These are phyloP conservation scores for sweet orange (Citrus sinensis) DNA, from an alignment of 345 rosid genomes.

Conservation along the genomic window DNA sequence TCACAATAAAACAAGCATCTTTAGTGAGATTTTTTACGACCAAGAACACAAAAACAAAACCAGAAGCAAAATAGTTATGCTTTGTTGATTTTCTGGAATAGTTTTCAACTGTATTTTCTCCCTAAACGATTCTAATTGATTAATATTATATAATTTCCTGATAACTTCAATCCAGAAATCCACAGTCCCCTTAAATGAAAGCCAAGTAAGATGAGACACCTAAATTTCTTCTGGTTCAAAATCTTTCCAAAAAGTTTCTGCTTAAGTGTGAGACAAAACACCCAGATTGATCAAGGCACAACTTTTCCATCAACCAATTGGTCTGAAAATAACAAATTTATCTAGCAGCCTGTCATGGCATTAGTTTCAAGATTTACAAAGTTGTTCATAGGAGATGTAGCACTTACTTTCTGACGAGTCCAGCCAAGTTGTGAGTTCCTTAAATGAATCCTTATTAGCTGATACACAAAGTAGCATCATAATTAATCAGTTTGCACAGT, in stretches of 20 bases:
- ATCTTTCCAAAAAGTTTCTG: slow-evolving; percentile 9
- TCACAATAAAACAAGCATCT: not conserved
- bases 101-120: not conserved
- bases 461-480: slow-evolving; percentile 10
- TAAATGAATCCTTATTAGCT: slow-evolving; percentile 45
- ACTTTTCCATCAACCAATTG: slow-evolving; percentile 16
- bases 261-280: slow-evolving; percentile 17
- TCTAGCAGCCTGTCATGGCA: slow-evolving; percentile 13
- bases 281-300: slow-evolving; percentile 16
- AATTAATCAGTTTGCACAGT: slow-evolving; percentile 1
- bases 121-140: not conserved
- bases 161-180: slow-evolving; percentile 6
- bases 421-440: slow-evolving; percentile 52
- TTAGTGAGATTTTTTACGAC: not conserved
- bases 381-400: not conserved
- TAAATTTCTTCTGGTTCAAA: slow-evolving; percentile 8
- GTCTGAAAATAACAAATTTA: slow-evolving; percentile 9
- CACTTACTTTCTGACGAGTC: slow-evolving; percentile 65
- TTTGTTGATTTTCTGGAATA: not conserved
- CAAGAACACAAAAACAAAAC: not conserved
- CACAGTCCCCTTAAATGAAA: slow-evolving; percentile 9
- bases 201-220: slow-evolving; percentile 7
- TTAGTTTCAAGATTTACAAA: not conserved
- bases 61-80: not conserved
- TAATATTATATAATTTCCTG: not conserved